A percentile compares a stretch with the other conserved stretches of the same genome.
These are phyloP conservation scores for Solanum chacoense DNA, from an alignment of 305 asterid genomes.

Conservation along the genomic window DNA sequence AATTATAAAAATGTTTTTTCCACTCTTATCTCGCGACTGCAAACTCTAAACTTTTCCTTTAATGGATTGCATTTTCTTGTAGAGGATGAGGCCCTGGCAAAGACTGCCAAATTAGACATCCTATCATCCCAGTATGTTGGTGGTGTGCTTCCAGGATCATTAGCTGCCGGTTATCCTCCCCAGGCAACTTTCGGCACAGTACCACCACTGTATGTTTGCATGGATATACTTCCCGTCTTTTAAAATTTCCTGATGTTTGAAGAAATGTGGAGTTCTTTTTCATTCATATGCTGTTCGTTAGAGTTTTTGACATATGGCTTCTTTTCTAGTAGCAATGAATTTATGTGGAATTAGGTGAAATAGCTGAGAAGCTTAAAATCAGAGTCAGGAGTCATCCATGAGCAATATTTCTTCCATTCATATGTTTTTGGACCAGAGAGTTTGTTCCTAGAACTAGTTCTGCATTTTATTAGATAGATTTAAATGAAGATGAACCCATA, in stretches of 20 bases:
- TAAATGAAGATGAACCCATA: neutral
- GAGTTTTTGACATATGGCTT: neutral
- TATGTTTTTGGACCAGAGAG: neutral
- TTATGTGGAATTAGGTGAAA: neutral
- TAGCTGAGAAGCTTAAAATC: neutral
- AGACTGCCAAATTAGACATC: conserved; percentile 54
- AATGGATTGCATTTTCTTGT: neutral
- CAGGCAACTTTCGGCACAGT: conserved; percentile 37
- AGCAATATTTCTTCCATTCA: neutral
- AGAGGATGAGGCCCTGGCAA: conserved; percentile 44
- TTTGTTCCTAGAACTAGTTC: neutral
- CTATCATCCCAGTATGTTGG: conserved; percentile 43
- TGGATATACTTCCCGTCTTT: neutral
- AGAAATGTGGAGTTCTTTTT: neutral
- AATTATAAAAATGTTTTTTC: neutral
- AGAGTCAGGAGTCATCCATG: neutral
- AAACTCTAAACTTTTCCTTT: neutral
- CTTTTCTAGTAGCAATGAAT: neutral
- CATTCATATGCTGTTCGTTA: neutral
- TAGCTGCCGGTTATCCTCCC: conserved; percentile 36
- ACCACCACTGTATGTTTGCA: conserved; percentile 41
- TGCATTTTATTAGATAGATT: neutral
- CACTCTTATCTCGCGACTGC: neutral
- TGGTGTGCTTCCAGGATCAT: conserved; percentile 23
- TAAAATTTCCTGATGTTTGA: neutral